Base-by-base conservation (phyloP, 257 asterid species). In the Petunia secreta region DNA sequence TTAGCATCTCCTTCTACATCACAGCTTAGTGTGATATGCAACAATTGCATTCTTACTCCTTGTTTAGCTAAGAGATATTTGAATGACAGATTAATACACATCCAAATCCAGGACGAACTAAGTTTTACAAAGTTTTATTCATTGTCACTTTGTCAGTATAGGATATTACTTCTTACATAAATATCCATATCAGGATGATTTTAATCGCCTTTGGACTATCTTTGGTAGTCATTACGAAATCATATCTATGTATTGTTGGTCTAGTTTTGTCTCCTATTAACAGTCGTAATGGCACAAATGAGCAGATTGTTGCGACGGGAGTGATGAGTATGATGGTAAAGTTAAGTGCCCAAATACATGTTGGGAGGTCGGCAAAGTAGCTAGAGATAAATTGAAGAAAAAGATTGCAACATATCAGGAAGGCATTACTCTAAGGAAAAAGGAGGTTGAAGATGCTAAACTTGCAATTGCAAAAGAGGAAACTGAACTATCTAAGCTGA, bases 221-320 rank as follows among this genome's bases (percentile, higher is more conserved):
- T 1, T 36, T 78, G 81, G 8, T 11, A 63, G 41, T 63, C 9
- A 62, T 36, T 63, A 62, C 36, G 3, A 78, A 78, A 48, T 58
- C 5, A 36, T n/a, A 60, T 63, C 46, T 67, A 48, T 63, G 81
- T 38, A 48, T 43, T 75, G 67, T 9, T 75, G 39, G 64, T 16
- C 38, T 53, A 75, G 52, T 59, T 59, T 63, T 40, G 3, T 41
- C 5, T 63, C 34, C 62, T 48, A 46, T 65, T 78, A 67, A 78
- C 75, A 63, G 8, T 64, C 50, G 2, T 63, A 79, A 37, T 79
- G 74, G 82, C 75, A 78, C 39, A 79, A 68, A 68, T 84, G 85
- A 68, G 82, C 96, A 95, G 99, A 95, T 91, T 95, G 99, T 82
- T 95, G 99, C 80, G 99, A 95, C 78, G 99, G 99, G 84, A 92